These are phyloP conservation scores for Komagataella pastoris DNA, from an alignment of 805 yeast genomes.

Conservation along the genomic window DNA sequence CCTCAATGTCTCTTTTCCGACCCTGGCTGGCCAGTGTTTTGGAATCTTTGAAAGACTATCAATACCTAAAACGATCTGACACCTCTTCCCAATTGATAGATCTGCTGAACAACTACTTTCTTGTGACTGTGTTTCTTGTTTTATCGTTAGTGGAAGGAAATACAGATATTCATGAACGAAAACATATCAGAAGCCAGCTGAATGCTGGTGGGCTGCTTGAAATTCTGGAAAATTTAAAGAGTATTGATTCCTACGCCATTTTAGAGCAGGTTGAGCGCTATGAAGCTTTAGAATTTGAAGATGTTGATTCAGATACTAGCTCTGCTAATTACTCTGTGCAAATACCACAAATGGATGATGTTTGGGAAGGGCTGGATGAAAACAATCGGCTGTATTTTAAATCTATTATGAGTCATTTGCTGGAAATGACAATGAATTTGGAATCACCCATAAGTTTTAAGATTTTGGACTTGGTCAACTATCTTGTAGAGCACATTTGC, in stretches of 20 bases:
- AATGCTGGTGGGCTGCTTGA: constrained; percentile 41
- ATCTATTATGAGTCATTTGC: not conserved
- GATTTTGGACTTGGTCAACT: constrained; percentile 12
- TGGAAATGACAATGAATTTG: not conserved
- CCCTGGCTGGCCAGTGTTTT: constrained; percentile 61
- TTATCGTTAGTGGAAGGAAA: constrained; percentile 45
- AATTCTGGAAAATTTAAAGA: constrained; percentile 22
- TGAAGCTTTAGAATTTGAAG: constrained; percentile 40
- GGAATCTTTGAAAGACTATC: constrained; percentile 28
- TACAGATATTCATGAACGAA: constrained; percentile 22
- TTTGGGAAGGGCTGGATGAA: not conserved
- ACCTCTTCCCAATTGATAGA: not conserved
- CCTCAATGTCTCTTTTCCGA: constrained; percentile 30
- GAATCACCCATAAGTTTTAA: not conserved
- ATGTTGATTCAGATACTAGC: constrained; percentile 25
- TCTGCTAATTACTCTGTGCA: not conserved
- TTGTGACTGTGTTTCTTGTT: constrained; percentile 57
- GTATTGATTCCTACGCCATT: constrained; percentile 42
- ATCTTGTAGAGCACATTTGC: constrained; percentile 2
- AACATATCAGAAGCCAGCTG: constrained; percentile 46
- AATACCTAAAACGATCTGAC: constrained; percentile 17
- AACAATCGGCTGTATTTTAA: not conserved
- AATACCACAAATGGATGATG: not conserved
- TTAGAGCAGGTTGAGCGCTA: constrained; percentile 55
- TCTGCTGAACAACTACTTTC: constrained; percentile 40